Evolutionary conservation across 768 basidiomycete species (phyloP), one percentile per base, ranked within the genome.

Genomic region (Hypholoma sublateritium): DNA sequence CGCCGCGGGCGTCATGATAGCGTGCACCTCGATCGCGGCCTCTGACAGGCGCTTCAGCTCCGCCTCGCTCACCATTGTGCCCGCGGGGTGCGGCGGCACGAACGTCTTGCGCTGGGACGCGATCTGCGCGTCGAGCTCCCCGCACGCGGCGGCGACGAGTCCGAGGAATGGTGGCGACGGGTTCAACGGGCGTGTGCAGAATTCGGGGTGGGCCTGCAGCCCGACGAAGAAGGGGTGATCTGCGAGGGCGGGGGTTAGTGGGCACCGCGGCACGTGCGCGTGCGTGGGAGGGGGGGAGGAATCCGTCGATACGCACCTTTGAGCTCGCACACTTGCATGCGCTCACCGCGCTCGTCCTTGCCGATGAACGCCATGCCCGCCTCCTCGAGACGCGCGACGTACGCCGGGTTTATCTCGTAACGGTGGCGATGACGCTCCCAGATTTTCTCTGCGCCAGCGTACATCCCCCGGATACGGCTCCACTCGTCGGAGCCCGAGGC

Each of bases 341-440:
- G 80, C 77, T 98, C 94, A 13, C 95, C 93, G 64, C 87, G 86
- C 74, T 97, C 96, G 72, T 98, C 96, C 75, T 90, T 94, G 6
- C 97, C 97, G 2, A 79, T 70, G 69, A 98, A 80, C 11, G 59
- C 58, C 57, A 81, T 63, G 35, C 94, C 95, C 50, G 86, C 87
- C 41, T 75, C 63, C 62, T 85, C 80, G 36, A 98, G 75, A 59
- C 76, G 74, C 42, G 88, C 79, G 19, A 98, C 91, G 63, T 90
- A 90, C 54, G 80, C 77, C 5, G 97, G 97, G 76, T 96, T 96
- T 59, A 98, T 92, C 74, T 98, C 97, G 70, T 98, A 83, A 58
- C 96, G 82, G 74, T 98, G 97, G 44, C 96, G 83, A 71, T 98
- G 97, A 47, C 97, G 79, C 76, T 99, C 97, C 95, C 95, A 98